Evolutionary conservation across 306 rosid species (phyloP), one percentile per base, ranked within the genome.

Genomic region (Trifolium dubium): DNA sequence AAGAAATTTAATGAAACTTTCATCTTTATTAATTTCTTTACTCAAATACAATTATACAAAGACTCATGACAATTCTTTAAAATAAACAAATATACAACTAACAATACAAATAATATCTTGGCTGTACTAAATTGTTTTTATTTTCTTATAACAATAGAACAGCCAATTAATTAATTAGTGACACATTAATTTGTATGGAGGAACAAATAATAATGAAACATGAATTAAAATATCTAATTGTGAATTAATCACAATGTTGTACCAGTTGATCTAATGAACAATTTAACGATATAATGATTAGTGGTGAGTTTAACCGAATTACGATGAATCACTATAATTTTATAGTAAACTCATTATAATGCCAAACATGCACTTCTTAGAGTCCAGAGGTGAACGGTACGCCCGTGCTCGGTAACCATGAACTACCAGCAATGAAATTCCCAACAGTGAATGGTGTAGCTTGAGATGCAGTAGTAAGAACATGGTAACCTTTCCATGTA

Each of bases 341-440:
- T 19, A 23, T 23, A 31, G 18, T 54, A 9, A 54, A 54, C 6
- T 9, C 60, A 11, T 5, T n/a, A 11, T 0, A 6, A 19, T 54
- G 9, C 60, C 63, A 28, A 10, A 10, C 8, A 56, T 11, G 0
- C n/a, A 5, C 4, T 28, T 12, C 4, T 28, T 12, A 91, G 3
- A 92, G 89, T 0, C 87, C 83, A 0, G 89, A 30, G 2, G 96
- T 83, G 74, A 87, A 92, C 39, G 96, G 97, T 11, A 92, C 92
- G 2, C 77, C 71, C 1, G 97, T 85, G 4, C n/a, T 76, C 0
- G 89, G 81, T 72, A 92, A 55, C 97, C 97, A 92, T 1, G 88
- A 76, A 28, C 49, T 34, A 2, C 96, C 96, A 2, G 88, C 89
- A 44, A 92, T 80, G 15, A 92, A 87, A 72, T 63, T 92, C 0